Percentiles rank a stretch among this genome's conserved stretches.
phyloP scores from a whole-genome alignment of 2,329 filamentous ascomycete genomes.

The Monilinia fructicola region DNA sequence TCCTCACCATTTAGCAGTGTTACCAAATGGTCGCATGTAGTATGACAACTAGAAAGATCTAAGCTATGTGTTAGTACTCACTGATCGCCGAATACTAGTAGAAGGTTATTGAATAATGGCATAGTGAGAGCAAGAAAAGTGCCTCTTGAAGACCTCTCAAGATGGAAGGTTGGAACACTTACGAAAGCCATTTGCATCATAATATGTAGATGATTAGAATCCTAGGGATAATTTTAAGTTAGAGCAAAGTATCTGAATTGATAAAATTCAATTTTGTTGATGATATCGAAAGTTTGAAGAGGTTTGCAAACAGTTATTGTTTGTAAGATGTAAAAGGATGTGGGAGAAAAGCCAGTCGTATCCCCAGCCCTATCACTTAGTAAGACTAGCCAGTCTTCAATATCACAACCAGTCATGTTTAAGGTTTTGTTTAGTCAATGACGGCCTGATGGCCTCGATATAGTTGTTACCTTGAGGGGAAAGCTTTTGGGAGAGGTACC shows the following conservation, averaged over 20 bases:
- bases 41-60: neutral
- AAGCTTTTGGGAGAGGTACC: neutral
- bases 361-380: neutral
- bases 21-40: neutral
- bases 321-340: neutral
- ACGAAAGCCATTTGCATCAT: neutral
- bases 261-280: neutral
- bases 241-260: neutral
- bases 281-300: neutral
- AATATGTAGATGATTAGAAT: neutral
- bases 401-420: neutral
- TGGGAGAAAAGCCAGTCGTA: neutral
- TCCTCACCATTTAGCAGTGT: neutral
- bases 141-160: neutral
- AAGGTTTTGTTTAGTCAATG: neutral
- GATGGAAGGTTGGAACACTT: neutral
- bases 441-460: neutral
- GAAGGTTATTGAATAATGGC: neutral
- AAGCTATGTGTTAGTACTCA: neutral
- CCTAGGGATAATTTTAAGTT: neutral
- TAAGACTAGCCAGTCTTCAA: neutral
- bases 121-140: neutral
- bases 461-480: neutral
- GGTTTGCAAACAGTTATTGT: neutral
- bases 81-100: fast-evolving